Conservation (phyloP, 1,139 yeast species). For the Meyerozyma smithsonii region DNA sequence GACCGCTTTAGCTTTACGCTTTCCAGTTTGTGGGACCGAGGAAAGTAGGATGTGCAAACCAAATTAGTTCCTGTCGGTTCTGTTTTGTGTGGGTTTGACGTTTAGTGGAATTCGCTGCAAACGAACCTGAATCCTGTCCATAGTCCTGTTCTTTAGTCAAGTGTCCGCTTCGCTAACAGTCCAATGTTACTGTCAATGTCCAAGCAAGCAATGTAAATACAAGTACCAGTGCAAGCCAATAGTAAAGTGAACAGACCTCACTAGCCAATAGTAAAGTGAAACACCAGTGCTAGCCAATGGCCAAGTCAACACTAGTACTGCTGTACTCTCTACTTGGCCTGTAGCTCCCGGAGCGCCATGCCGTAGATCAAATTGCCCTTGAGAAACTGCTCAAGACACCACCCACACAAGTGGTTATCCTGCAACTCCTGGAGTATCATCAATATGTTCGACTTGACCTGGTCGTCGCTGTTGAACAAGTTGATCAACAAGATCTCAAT, state of each 20-base stretch:
- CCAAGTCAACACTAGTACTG: too few species aligned
- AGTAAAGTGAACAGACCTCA: too few species aligned
- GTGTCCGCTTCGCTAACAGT: too few species aligned
- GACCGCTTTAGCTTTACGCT: conserved; percentile 13
- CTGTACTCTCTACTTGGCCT: conserved; percentile 10
- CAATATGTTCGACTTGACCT: conserved; percentile 36
- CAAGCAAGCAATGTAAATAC: too few species aligned
- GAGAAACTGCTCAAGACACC: conserved; percentile 40
- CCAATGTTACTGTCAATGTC: too few species aligned
- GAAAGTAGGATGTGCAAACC: background rate
- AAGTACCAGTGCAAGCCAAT: too few species aligned
- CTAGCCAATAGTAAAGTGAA: too few species aligned
- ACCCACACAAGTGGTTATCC: conserved; percentile 43
- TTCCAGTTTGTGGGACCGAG: background rate
- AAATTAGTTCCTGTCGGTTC: background rate
- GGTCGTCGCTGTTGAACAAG: conserved; percentile 46
- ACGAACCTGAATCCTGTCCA: too few species aligned
- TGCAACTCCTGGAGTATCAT: conserved; percentile 44
- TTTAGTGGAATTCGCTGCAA: too few species aligned
- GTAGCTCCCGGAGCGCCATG: conserved; percentile 37
- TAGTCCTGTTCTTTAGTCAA: too few species aligned
- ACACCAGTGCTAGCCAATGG: too few species aligned
- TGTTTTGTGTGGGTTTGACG: too few species aligned
- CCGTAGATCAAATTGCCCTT: conserved; percentile 39
- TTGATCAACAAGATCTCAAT: conserved; percentile 41